These are phyloP conservation scores for Gleditsia sinensis DNA, from an alignment of 306 rosid genomes.

Conservation along the genomic window DNA sequence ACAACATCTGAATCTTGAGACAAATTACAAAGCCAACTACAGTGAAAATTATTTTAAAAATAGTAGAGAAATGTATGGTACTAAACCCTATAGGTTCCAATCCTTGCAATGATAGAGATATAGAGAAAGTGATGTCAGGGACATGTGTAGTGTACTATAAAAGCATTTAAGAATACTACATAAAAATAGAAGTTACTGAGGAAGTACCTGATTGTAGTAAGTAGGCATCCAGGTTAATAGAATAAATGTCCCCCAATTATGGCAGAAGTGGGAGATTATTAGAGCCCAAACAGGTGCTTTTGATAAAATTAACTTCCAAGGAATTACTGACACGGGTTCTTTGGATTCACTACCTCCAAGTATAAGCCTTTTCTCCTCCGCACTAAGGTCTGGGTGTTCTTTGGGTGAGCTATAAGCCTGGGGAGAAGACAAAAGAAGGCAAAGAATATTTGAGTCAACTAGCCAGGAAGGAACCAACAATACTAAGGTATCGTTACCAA, in stretches of 20 bases:
- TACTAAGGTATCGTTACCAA: constrained; percentile 3
- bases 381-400: constrained; percentile 74
- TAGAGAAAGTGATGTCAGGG: not conserved
- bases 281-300: constrained; percentile 99
- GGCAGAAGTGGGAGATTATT: constrained; percentile 89
- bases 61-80: not conserved
- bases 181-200: not conserved
- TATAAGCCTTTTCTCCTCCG: constrained; percentile 66
- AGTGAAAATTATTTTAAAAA: constrained; percentile 1
- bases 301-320: constrained; percentile 91
- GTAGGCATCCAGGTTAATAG: constrained; percentile 99
- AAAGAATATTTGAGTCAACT: constrained; percentile 26
- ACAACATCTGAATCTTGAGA: too few relatives aligned
- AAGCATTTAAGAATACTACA: not conserved
- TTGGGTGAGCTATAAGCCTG: constrained; percentile 94
- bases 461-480: constrained; percentile 18
- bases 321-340: constrained; percentile 84
- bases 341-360: constrained; percentile 67
- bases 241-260: constrained; percentile 98
- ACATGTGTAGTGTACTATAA: not conserved
- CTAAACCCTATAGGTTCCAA: not conserved
- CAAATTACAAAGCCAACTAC: not conserved
- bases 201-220: constrained; percentile 89
- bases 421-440: constrained; percentile 34
- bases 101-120: too few relatives aligned